Conservation (phyloP, 371 early-diverging fungal genomes). For the Capillidium heterosporum region DNA sequence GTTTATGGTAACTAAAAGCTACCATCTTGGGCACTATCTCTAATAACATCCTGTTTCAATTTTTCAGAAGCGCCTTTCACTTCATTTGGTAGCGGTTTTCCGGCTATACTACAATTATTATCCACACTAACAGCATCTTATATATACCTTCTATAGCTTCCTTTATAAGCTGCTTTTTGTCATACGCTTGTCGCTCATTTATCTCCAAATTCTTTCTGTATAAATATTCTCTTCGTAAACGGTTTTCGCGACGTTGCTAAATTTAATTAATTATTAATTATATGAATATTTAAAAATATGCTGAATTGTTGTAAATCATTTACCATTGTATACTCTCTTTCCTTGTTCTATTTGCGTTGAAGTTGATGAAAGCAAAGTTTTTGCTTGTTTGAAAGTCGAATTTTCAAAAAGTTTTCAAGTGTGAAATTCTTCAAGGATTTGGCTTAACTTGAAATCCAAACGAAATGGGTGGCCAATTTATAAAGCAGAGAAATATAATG, state of each 20-base stretch:
- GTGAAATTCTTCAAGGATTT: too few relatives aligned
- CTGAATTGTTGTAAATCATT: too few relatives aligned
- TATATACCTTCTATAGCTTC: conserved; percentile 64
- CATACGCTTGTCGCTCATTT: conserved; percentile 74
- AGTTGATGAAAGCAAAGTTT: too few relatives aligned
- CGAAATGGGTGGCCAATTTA: too few relatives aligned
- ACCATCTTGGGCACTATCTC: conserved; percentile 2
- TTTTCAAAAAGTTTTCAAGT: too few relatives aligned
- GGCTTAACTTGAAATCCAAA: too few relatives aligned
- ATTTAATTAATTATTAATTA: neutral
- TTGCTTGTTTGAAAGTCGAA: too few relatives aligned
- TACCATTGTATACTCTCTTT: too few relatives aligned
- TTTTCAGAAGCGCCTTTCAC: neutral
- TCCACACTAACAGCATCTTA: neutral
- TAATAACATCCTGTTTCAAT: neutral
- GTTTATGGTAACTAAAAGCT: neutral
- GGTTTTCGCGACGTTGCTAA: conserved; percentile 62
- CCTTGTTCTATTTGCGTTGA: too few relatives aligned
- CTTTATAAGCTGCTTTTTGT: conserved; percentile 81
- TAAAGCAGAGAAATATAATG: too few relatives aligned
- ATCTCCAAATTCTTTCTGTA: conserved; percentile 87
- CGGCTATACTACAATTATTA: neutral
- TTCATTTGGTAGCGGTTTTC: conserved; percentile 1
- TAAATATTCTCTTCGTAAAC: conserved; percentile 80
- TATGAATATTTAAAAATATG: too few relatives aligned